phyloP scores from a whole-genome alignment of 495 filamentous ascomycete species.

The Penicillium canariense region DNA sequence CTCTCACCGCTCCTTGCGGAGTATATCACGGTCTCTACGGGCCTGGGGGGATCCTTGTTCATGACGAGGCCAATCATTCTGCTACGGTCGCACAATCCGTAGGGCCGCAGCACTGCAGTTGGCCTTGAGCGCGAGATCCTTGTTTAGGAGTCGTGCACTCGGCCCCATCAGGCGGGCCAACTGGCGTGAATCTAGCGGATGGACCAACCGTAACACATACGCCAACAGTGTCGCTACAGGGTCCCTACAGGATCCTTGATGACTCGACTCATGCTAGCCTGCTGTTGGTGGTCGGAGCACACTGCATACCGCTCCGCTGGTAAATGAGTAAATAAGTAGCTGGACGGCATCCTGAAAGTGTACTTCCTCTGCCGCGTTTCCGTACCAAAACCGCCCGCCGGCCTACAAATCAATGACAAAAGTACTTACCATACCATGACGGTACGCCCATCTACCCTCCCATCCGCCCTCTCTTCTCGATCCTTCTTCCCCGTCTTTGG shows the following conservation, averaged over 20 bases:
- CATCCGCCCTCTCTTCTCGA: constrained; percentile 11
- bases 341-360: neutral
- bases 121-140: constrained; percentile 13
- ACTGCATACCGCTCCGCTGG: too few relatives aligned
- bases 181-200: neutral
- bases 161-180: neutral
- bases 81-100: constrained; percentile 8
- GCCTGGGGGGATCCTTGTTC: neutral
- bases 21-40: neutral
- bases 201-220: neutral
- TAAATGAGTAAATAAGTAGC: too few relatives aligned
- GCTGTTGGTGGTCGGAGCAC: too few relatives aligned
- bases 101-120: constrained; percentile 12
- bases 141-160: constrained; percentile 3
- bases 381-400: constrained; percentile 2
- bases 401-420: constrained; percentile 5
- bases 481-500: constrained; percentile 12
- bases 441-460: constrained; percentile 8
- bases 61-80: constrained; percentile 1
- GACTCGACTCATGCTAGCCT: neutral
- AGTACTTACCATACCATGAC: constrained; percentile 16
- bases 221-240: neutral
- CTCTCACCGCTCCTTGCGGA: constrained; percentile 19
- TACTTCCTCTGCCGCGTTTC: neutral
- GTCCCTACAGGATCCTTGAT: too few relatives aligned